These are phyloP conservation scores for Dactylonectria estremocensis DNA, from an alignment of 2,329 filamentous ascomycete genomes.

Conservation along the genomic window DNA sequence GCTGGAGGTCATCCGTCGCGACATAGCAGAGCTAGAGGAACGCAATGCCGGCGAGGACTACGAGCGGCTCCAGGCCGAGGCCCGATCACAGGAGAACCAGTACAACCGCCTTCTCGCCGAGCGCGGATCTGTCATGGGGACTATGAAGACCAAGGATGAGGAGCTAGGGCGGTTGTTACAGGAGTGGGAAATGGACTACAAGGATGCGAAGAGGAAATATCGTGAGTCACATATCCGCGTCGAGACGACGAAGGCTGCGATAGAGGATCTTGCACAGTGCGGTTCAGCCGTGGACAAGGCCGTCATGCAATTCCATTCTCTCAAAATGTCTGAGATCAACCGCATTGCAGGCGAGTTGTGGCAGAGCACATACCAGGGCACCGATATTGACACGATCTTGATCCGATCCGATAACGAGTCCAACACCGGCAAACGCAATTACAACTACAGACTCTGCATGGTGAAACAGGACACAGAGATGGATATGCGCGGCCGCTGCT, in stretches of 20 bases:
- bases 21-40: slow-evolving; percentile 82
- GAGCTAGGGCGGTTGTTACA: slow-evolving; percentile 80
- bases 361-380: slow-evolving; percentile 96
- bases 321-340: slow-evolving; percentile 99
- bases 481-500: slow-evolving; percentile 99
- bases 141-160: slow-evolving; percentile 87
- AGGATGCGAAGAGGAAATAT: slow-evolving; percentile 84
- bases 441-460: slow-evolving; percentile 99
- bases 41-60: slow-evolving; percentile 89
- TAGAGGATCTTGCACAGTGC: slow-evolving; percentile 90
- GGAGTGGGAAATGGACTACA: slow-evolving; percentile 91
- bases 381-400: slow-evolving; percentile 95
- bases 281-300: slow-evolving; percentile 90
- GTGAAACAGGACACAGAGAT: slow-evolving; percentile 97
- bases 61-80: slow-evolving; percentile 80
- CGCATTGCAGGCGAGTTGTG: slow-evolving; percentile 95
- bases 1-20: slow-evolving; percentile 75
- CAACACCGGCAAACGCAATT: slow-evolving; percentile 80
- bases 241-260: slow-evolving; percentile 91
- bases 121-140: slow-evolving; percentile 81
- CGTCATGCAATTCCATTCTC: slow-evolving; percentile 94
- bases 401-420: slow-evolving; percentile 93
- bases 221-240: slow-evolving; percentile 91
- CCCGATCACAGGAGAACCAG: slow-evolving; percentile 75
- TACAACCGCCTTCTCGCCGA: slow-evolving; percentile 81